phyloP scores from a whole-genome alignment of 2,329 filamentous ascomycete species.

The Arthrobotrys entomopaga region DNA sequence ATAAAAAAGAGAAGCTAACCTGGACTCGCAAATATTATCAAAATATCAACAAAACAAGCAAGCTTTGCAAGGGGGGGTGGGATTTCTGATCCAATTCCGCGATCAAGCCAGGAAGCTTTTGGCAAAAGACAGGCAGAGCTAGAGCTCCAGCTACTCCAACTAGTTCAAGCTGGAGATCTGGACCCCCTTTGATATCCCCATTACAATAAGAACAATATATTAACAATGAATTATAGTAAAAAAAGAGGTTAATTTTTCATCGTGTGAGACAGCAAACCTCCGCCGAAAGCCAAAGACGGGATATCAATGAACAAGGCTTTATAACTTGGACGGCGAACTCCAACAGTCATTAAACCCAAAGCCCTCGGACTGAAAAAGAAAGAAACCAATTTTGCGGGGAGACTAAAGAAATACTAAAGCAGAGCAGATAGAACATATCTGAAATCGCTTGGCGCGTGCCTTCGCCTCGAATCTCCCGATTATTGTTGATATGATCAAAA shows the following conservation, averaged over 20 bases:
- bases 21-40: background rate
- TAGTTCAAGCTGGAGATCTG: too few species aligned
- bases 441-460: background rate
- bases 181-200: too few species aligned
- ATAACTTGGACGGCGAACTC: too few species aligned
- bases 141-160: conserved; percentile 22
- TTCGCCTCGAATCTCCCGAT: conserved; percentile 10
- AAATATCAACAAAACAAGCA: background rate
- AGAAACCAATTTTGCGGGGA: background rate
- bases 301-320: too few species aligned
- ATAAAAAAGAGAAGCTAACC: conserved; percentile 4
- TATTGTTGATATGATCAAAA: conserved; percentile 33
- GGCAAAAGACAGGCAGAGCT: conserved; percentile 11
- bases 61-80: conserved; percentile 17
- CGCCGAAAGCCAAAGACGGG: too few species aligned
- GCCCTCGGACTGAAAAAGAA: background rate
- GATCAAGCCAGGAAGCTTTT: conserved; percentile 14
- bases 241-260: too few species aligned
- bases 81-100: conserved; percentile 17
- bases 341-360: too few species aligned
- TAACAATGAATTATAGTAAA: too few species aligned
- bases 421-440: conserved; percentile 16
- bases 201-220: too few species aligned
- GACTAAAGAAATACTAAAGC: background rate
- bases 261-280: too few species aligned